Percentiles rank a stretch among this genome's conserved stretches.
Evolutionary conservation across 257 asterid genomes (phyloP).

Genomic region (Salvia miltiorrhiza): DNA sequence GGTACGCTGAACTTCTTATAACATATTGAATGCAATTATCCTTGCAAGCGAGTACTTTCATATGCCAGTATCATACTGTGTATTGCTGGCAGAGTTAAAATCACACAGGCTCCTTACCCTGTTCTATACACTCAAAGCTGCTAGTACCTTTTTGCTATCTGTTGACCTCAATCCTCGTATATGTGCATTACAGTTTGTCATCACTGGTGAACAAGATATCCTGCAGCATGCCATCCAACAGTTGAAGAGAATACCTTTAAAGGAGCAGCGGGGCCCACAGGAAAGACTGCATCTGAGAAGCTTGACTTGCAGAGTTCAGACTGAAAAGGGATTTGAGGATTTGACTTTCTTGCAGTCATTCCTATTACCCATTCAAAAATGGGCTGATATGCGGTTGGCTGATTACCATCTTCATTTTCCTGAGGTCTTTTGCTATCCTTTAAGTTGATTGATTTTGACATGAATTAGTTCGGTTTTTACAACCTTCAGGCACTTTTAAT

Average conservation of each 20-base stretch:
- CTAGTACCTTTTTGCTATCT: constrained; percentile 10
- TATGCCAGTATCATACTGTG: background rate
- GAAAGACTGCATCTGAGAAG: constrained; percentile 91
- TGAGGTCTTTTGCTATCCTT: constrained; percentile 50
- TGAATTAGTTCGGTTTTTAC: constrained; percentile 1
- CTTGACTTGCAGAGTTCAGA: constrained; percentile 74
- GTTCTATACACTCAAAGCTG: background rate
- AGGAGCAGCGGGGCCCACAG: constrained; percentile 95
- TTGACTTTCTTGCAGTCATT: constrained; percentile 82
- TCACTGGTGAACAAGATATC: constrained; percentile 82
- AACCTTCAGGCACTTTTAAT: constrained; percentile 6
- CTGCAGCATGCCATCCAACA: constrained; percentile 75
- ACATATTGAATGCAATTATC: background rate
- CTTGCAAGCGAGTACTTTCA: background rate
- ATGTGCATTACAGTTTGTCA: constrained; percentile 62
- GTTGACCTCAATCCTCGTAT: constrained; percentile 1
- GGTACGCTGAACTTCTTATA: background rate
- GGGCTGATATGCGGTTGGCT: constrained; percentile 86
- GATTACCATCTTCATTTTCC: constrained; percentile 84
- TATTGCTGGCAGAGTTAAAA: constrained; percentile 8
- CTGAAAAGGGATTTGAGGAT: constrained; percentile 65
- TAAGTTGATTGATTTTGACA: constrained; percentile 13
- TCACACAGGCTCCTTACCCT: background rate
- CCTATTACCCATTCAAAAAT: constrained; percentile 74
- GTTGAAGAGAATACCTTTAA: constrained; percentile 85